Percentiles rank a stretch among this genome's conserved stretches.
These are phyloP conservation scores for Nepenthes mirabilis DNA, from an alignment of 148 eudicot genomes.

Conservation along the genomic window DNA sequence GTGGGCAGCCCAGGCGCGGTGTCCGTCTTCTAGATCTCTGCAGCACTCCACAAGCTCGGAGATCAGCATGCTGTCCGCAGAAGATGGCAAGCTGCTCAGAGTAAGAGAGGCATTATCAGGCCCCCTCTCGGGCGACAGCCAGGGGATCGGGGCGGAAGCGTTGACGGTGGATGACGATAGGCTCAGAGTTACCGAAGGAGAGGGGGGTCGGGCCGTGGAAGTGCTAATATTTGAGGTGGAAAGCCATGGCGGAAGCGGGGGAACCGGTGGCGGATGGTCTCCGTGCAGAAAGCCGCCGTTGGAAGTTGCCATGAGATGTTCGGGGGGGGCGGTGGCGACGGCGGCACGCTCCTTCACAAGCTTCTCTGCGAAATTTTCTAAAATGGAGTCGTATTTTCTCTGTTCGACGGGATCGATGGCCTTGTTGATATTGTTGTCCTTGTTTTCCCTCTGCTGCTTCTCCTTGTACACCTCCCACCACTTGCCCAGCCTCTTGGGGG, in stretches of 20 bases:
- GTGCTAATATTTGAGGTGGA: conserved; percentile 25
- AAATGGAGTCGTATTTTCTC: conserved; percentile 52
- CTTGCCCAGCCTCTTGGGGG: conserved; percentile 61
- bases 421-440: conserved; percentile 24
- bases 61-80: conserved; percentile 21
- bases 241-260: conserved; percentile 78
- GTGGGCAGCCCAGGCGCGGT: conserved; percentile 57
- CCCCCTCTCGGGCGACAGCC: conserved; percentile 37
- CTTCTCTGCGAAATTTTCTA: conserved; percentile 75
- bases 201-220: conserved; percentile 23
- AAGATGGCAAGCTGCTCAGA: conserved; percentile 10
- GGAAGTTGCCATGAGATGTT: conserved; percentile 36
- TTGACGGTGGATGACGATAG: conserved; percentile 48
- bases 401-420: conserved; percentile 46
- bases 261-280: conserved; percentile 18
- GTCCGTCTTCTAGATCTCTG: conserved; percentile 74
- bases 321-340: conserved; percentile 4
- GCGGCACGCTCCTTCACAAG: conserved; percentile 46
- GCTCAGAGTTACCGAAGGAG: conserved; percentile 75
- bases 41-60: conserved; percentile 57
- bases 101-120: conserved; percentile 7
- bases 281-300: conserved; percentile 35
- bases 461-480: conserved; percentile 96
- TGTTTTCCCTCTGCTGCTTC: conserved; percentile 52
- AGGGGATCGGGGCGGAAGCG: conserved; percentile 24